These are phyloP conservation scores for Rosellinia necatrix DNA, from an alignment of 2,329 filamentous ascomycete genomes.

Conservation along the genomic window DNA sequence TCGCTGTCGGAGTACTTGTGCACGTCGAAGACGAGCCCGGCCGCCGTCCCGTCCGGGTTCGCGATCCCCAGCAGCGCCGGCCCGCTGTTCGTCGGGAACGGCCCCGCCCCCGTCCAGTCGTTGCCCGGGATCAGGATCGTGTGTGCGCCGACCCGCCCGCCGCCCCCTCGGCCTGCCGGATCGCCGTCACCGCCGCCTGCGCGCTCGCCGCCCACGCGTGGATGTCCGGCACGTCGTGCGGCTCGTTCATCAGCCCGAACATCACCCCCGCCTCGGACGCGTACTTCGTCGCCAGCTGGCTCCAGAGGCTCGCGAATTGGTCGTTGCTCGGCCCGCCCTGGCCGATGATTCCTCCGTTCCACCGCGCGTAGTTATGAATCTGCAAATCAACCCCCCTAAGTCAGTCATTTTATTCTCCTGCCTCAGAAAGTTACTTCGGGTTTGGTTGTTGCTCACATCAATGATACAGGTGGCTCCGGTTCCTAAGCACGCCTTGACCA, in stretches of 20 bases:
- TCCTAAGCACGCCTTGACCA: slow-evolving; percentile 54
- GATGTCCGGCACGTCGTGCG: slow-evolving; percentile 50
- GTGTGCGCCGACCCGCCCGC: slow-evolving; percentile 35
- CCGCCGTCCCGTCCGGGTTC: slow-evolving; percentile 49
- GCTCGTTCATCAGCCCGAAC: slow-evolving; percentile 62
- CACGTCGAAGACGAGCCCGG: slow-evolving; percentile 50
- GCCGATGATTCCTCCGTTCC: slow-evolving; percentile 65
- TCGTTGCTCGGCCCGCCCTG: slow-evolving; percentile 65
- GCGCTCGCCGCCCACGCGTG: slow-evolving; percentile 53
- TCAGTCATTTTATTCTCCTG: background rate
- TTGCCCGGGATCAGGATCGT: slow-evolving; percentile 57
- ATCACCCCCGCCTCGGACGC: slow-evolving; percentile 48
- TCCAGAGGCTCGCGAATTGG: slow-evolving; percentile 62
- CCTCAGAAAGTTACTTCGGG: too few relatives aligned
- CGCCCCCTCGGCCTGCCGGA: slow-evolving; percentile 23
- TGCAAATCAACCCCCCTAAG: background rate
- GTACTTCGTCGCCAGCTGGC: slow-evolving; percentile 57
- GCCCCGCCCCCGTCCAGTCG: slow-evolving; percentile 46
- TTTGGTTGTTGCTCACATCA: slow-evolving; percentile 43
- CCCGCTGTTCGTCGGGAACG: slow-evolving; percentile 45
- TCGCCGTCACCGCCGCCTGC: slow-evolving; percentile 44
- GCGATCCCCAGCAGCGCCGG: slow-evolving; percentile 47
- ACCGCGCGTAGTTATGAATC: slow-evolving; percentile 51
- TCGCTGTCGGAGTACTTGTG: slow-evolving; percentile 51
- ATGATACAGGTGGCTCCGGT: slow-evolving; percentile 56